Evolutionary conservation across 1,284 basidiomycete species (phyloP).

Genomic region (Cutaneotrichosporon cyanovorans): DNA sequence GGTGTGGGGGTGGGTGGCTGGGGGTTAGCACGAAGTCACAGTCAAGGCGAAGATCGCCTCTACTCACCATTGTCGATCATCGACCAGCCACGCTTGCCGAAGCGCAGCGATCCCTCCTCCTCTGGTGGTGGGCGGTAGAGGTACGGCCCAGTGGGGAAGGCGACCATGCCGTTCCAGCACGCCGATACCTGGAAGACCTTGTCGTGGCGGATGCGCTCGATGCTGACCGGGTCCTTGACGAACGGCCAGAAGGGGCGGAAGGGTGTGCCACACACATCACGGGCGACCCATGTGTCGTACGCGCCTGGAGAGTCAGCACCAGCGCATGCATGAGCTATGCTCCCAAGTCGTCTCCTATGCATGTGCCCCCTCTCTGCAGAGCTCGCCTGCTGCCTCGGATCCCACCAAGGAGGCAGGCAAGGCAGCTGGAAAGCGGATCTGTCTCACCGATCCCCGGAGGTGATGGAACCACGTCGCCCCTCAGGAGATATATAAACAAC

Average conservation of each 20-base stretch:
- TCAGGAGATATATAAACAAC: no score
- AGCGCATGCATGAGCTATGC: no score
- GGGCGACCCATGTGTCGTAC: slow-evolving; percentile 52
- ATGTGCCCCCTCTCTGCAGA: no score
- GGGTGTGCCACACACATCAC: slow-evolving; percentile 47
- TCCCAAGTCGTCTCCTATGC: no score
- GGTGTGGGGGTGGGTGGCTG: slow-evolving; percentile 31
- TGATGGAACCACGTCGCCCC: no score
- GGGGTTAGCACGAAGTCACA: no score
- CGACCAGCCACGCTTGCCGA: slow-evolving; percentile 27
- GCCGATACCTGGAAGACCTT: slow-evolving; percentile 52
- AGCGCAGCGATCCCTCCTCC: background rate
- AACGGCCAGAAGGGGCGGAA: slow-evolving; percentile 53
- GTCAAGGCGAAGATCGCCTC: no score
- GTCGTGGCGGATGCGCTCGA: slow-evolving; percentile 43
- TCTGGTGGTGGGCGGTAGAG: slow-evolving; percentile 41
- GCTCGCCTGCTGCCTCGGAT: no score
- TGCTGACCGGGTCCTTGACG: slow-evolving; percentile 47
- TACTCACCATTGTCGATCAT: slow-evolving; percentile 38
- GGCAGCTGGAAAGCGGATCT: no score
- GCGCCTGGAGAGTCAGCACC: slow-evolving; percentile 13
- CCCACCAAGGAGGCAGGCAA: no score
- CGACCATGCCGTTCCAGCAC: slow-evolving; percentile 50
- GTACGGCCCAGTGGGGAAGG: slow-evolving; percentile 50
- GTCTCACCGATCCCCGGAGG: no score